Base-by-base conservation (phyloP, 768 basidiomycete genomes). In the Punctularia strigosozonata region DNA sequence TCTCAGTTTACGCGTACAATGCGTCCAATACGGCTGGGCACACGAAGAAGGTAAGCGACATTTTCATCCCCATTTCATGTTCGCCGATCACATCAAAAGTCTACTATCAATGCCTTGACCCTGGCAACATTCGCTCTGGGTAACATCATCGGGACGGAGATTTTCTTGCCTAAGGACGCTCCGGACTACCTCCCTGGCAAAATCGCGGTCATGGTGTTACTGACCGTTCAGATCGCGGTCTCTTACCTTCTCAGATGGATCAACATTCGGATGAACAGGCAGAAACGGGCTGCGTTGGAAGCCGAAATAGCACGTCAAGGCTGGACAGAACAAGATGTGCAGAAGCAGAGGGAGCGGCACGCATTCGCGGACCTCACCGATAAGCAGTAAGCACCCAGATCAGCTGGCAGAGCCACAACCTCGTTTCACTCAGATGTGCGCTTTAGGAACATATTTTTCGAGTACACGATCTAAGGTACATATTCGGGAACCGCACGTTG, bases 101-200 rank as follows among this genome's bases (percentile, higher is more conserved):
- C 72, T 43, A 78, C 76, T 2, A 65, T 77, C 46, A 77, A 77
- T 39, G 69, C 74, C 4, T 61, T 77, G 65, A 77, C 73, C 2
- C 54, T 77, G 17, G 62, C 64, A 4, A 56, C 71, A 0, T 77
- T 78, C 49, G 63, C 65, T 35, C 43, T 73, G 15, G 74, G 77
- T 14, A 79, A 79, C 47, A 74, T 77, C 34, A 62, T 76, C 40
- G 79, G 80, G 4, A 66, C 74, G 0, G 68, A 74, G 50, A 76
- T 78, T 22, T 76, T 82, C 49, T 72, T 69, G 23, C 70, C 77
- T 0, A 65, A 71, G 44, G 75, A 75, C 43, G 75, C 73, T 2
- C 75, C 77, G 0, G 63, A 51, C 13, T 82, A 81, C 51, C 70
- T 77, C 22, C 76, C 75, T 0, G 79, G 77, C 17, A 82, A 82